Percentiles rank a stretch among this genome's conserved stretches.
These are phyloP conservation scores for Gnomoniopsis sp. DNA, from an alignment of 2,329 filamentous ascomycete species.

Conservation along the genomic window DNA sequence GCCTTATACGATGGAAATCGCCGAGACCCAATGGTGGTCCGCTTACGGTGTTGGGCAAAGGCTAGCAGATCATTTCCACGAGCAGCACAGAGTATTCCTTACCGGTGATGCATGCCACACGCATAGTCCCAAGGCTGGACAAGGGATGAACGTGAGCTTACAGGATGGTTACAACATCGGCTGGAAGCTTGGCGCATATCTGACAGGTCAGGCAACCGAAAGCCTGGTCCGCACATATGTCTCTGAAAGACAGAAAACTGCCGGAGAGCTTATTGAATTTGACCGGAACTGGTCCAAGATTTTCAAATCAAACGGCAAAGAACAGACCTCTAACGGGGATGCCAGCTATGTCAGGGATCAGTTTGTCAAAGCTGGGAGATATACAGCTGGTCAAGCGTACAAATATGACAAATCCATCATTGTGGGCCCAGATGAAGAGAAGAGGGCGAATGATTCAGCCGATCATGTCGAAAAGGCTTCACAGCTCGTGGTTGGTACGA, in stretches of 20 bases:
- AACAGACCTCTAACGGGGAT: slow-evolving; percentile 31
- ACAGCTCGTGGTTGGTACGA: slow-evolving; percentile 13
- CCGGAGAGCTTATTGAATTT: slow-evolving; percentile 58
- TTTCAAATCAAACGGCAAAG: slow-evolving; percentile 42
- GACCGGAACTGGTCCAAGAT: slow-evolving; percentile 52
- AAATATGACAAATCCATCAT: slow-evolving; percentile 50
- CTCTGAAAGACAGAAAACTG: slow-evolving; percentile 48
- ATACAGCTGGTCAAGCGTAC: slow-evolving; percentile 57
- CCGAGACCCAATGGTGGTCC: slow-evolving; percentile 59
- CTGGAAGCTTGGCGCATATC: slow-evolving; percentile 53
- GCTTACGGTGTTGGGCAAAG: slow-evolving; percentile 62
- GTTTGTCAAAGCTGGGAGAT: slow-evolving; percentile 56
- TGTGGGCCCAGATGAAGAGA: slow-evolving; percentile 25
- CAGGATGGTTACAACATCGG: slow-evolving; percentile 63
- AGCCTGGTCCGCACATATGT: slow-evolving; percentile 51
- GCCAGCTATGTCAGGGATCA: slow-evolving; percentile 50
- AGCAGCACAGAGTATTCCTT: slow-evolving; percentile 55
- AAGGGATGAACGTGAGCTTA: slow-evolving; percentile 59
- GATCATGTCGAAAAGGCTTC: background rate
- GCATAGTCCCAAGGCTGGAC: slow-evolving; percentile 63
- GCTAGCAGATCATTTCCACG: slow-evolving; percentile 56
- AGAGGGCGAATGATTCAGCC: background rate
- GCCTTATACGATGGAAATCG: slow-evolving; percentile 52
- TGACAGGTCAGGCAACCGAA: slow-evolving; percentile 39
- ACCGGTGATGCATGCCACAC: slow-evolving; percentile 65